A percentile compares a stretch with the other conserved stretches of the same genome.
These are phyloP conservation scores for Gossypium arboreum DNA, from an alignment of 345 rosid species.

Conservation along the genomic window DNA sequence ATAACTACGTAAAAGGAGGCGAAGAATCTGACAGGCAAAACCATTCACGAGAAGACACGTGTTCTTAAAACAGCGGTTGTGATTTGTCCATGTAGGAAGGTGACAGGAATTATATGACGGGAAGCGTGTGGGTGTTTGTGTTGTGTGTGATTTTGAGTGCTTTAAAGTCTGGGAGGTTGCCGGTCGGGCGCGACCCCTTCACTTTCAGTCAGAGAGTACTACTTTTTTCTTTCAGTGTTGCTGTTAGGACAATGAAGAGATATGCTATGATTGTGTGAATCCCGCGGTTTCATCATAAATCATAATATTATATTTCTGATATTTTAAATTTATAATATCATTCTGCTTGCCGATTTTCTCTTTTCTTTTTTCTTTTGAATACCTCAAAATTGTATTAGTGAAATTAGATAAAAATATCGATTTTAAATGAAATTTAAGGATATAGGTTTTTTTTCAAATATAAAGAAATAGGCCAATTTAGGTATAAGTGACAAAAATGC, in stretches of 20 bases:
- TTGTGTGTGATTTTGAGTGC: slow-evolving; percentile 10
- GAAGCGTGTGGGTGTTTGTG: slow-evolving; percentile 27
- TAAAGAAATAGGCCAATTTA: too few relatives aligned
- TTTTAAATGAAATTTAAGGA: too few relatives aligned
- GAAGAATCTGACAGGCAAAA: slow-evolving; percentile 16
- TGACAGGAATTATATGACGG: slow-evolving; percentile 16
- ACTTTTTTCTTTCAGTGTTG: not conserved
- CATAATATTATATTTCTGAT: not conserved
- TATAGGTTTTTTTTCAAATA: too few relatives aligned
- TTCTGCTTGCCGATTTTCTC: too few relatives aligned
- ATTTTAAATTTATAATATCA: too few relatives aligned
- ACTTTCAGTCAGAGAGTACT: not conserved
- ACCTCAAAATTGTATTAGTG: too few relatives aligned
- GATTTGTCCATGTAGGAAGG: slow-evolving; percentile 35
- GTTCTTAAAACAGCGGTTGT: slow-evolving; percentile 24
- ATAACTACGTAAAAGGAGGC: not conserved
- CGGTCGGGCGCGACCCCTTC: slow-evolving; percentile 21
- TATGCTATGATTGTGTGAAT: slow-evolving; percentile 5
- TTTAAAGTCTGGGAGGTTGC: slow-evolving; percentile 7
- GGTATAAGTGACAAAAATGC: too few relatives aligned
- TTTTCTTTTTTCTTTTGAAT: too few relatives aligned
- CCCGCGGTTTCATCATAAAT: not conserved
- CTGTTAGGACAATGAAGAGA: not conserved
- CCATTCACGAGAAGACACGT: slow-evolving; percentile 37
- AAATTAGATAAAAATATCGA: too few relatives aligned